These are phyloP conservation scores for Pleurotus tuber-regium DNA, from an alignment of 768 basidiomycete genomes.

Conservation along the genomic window DNA sequence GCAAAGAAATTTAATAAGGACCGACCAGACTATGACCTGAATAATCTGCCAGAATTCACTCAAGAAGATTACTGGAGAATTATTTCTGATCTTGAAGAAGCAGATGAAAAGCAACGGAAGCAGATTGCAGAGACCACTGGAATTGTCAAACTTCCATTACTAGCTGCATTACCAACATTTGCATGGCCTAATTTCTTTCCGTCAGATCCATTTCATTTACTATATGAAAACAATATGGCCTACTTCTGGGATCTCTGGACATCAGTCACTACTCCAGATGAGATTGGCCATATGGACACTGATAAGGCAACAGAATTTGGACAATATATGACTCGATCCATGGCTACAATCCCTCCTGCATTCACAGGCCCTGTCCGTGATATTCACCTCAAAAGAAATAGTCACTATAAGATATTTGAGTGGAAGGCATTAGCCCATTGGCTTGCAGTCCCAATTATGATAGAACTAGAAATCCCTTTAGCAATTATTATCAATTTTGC, in stretches of 20 bases:
- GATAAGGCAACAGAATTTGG: constrained; percentile 20
- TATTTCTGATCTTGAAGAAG: constrained; percentile 16
- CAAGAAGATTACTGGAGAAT: constrained; percentile 23
- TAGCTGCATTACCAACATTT: constrained; percentile 27
- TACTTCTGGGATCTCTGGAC: constrained; percentile 31
- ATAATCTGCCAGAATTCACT: constrained; percentile 21
- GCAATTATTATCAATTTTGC: constrained; percentile 25
- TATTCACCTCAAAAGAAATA: constrained; percentile 29
- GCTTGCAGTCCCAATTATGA: constrained; percentile 31
- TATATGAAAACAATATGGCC: constrained; percentile 30
- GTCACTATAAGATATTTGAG: constrained; percentile 34
- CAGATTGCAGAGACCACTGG: constrained; percentile 22
- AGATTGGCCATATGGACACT: constrained; percentile 18
- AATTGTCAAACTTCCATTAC: constrained; percentile 24
- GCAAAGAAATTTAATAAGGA: constrained; percentile 21
- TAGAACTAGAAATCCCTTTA: constrained; percentile 25
- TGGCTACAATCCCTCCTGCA: constrained; percentile 26
- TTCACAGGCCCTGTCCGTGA: constrained; percentile 29
- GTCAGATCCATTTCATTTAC: constrained; percentile 33
- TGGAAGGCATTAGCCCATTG: constrained; percentile 35
- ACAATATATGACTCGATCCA: constrained; percentile 18
- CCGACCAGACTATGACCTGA: constrained; percentile 20
- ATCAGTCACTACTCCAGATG: constrained; percentile 11
- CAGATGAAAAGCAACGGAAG: constrained; percentile 14
- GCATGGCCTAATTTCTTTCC: constrained; percentile 30